Evolutionary conservation across 169 alveolate genomes (phyloP).

Genomic region (Plasmodium coatneyi): DNA sequence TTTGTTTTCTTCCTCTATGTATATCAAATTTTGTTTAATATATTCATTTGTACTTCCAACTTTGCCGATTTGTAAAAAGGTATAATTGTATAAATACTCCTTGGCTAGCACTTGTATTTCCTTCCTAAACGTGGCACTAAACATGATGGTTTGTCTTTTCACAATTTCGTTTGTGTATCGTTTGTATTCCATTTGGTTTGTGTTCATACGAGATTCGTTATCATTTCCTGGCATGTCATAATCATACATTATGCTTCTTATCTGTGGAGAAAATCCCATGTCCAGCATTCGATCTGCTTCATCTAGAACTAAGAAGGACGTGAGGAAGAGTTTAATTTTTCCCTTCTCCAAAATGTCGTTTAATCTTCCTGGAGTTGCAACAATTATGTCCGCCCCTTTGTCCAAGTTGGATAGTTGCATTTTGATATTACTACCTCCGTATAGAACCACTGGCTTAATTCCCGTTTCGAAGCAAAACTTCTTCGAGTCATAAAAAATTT

Average conservation of each 20-base stretch:
- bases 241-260: constrained; percentile 87
- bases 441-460: constrained; percentile 90
- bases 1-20: constrained; percentile 92
- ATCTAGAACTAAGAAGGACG: constrained; percentile 92
- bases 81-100: constrained; percentile 89
- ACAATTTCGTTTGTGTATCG: constrained; percentile 24
- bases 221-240: constrained; percentile 85
- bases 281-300: constrained; percentile 97
- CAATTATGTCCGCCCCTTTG: constrained; percentile 95
- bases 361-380: constrained; percentile 97
- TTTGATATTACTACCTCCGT: constrained; percentile 94
- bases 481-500: constrained; percentile 93
- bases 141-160: constrained; percentile 93
- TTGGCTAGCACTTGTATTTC: constrained; percentile 94
- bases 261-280: constrained; percentile 96
- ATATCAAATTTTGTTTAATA: constrained; percentile 90
- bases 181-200: constrained; percentile 33
- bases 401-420: constrained; percentile 92
- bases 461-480: constrained; percentile 93
- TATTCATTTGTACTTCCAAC: constrained; percentile 96
- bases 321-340: constrained; percentile 82
- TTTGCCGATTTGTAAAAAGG: constrained; percentile 92
- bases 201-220: constrained; percentile 25
- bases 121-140: constrained; percentile 94
- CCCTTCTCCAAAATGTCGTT: constrained; percentile 90